These are phyloP conservation scores for Botrytis elliptica DNA, from an alignment of 2,329 filamentous ascomycete species.

Conservation along the genomic window DNA sequence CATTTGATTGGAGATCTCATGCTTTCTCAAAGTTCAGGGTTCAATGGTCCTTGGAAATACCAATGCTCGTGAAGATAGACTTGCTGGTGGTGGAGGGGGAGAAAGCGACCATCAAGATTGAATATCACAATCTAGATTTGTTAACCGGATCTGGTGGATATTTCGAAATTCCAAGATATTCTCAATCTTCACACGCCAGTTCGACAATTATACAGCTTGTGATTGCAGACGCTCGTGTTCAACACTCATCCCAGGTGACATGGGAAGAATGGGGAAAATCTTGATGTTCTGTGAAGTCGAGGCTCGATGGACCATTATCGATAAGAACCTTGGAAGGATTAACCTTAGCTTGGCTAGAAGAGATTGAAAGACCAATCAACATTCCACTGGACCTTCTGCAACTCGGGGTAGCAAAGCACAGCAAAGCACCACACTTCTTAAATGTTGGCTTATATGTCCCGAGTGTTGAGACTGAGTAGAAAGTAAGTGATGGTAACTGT, in stretches of 20 bases:
- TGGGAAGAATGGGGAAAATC: neutral
- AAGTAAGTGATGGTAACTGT: neutral
- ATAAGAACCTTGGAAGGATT: neutral
- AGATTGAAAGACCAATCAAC: neutral
- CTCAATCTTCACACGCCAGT: neutral
- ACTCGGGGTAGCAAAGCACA: slow-evolving; percentile 10
- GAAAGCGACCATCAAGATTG: neutral
- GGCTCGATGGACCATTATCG: neutral
- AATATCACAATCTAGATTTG: neutral
- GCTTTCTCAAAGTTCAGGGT: neutral
- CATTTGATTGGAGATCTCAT: neutral
- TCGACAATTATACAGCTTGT: neutral
- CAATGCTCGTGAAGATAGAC: neutral
- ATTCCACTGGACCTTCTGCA: neutral
- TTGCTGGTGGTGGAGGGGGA: neutral
- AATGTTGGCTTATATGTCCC: neutral
- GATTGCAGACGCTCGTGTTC: neutral
- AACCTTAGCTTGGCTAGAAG: neutral
- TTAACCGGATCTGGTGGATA: neutral
- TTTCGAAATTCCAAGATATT: neutral
- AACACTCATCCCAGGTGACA: neutral
- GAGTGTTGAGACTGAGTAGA: neutral
- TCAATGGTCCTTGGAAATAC: neutral
- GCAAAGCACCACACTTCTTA: neutral
- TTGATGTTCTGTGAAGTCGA: neutral